phyloP scores from a whole-genome alignment of 352 stramenopile species.

The Aphanomyces invadans region DNA sequence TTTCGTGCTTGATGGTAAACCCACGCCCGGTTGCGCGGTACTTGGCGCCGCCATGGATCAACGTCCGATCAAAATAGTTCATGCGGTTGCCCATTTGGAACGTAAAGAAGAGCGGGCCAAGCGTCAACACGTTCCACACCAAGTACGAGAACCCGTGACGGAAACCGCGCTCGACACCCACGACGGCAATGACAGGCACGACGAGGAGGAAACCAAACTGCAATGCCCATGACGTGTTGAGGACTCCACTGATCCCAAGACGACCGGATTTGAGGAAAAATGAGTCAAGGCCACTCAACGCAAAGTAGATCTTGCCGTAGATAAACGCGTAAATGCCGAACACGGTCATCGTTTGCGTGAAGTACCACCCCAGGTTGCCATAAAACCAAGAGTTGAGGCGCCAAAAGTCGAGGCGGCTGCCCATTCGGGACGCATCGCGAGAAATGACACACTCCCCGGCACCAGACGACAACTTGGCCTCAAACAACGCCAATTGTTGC shows the following conservation, averaged over 20 bases:
- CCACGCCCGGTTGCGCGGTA: conserved; percentile 97
- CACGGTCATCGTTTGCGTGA: conserved; percentile 96
- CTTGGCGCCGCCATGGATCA: conserved; percentile 96
- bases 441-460: conserved; percentile 96
- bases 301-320: conserved; percentile 95
- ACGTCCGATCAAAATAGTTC: conserved; percentile 97
- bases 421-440: conserved; percentile 93
- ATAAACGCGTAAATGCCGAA: conserved; percentile 98
- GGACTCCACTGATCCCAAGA: conserved; percentile 90
- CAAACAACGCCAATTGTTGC: conserved; percentile 98
- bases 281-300: conserved; percentile 87
- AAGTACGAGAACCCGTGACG: conserved; percentile 88
- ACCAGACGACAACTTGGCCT: conserved; percentile 95
- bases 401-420: conserved; percentile 95
- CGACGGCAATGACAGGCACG: conserved; percentile 93
- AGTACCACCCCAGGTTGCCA: conserved; percentile 97
- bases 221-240: conserved; percentile 95
- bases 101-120: conserved; percentile 99
- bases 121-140: conserved; percentile 93
- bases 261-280: conserved; percentile 88
- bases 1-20: conserved; percentile 98
- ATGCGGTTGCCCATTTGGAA: conserved; percentile 99
- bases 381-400: conserved; percentile 97
- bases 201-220: conserved; percentile 95
- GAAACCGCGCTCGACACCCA: conserved; percentile 96